Evolutionary conservation across 306 rosid species (phyloP).

Genomic region (Trichosanthes truncata): DNA sequence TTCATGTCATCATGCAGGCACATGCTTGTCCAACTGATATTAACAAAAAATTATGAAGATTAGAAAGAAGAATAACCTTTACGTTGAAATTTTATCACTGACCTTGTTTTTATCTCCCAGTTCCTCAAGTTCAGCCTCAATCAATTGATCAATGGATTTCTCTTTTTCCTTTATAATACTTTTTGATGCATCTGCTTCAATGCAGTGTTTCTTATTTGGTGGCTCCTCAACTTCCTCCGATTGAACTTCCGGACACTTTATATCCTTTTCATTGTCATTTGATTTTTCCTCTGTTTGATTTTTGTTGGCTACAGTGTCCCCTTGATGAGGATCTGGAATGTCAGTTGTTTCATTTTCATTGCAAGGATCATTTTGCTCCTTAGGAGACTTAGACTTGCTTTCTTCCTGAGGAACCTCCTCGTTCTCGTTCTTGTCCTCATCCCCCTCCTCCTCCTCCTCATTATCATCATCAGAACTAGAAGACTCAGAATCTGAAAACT

Average conservation of each 20-base stretch:
- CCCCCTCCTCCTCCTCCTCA: constrained; percentile 20
- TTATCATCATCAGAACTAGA: constrained; percentile 30
- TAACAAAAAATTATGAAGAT: neutral
- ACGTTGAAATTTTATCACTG: constrained; percentile 9
- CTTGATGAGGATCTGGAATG: constrained; percentile 27
- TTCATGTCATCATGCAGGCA: neutral
- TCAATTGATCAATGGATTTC: constrained; percentile 67
- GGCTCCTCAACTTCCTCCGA: constrained; percentile 36
- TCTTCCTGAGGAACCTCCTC: constrained; percentile 25
- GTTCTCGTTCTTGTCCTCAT: neutral
- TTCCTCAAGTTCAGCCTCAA: constrained; percentile 72
- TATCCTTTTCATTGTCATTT: constrained; percentile 22
- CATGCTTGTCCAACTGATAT: neutral
- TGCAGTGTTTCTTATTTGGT: constrained; percentile 50
- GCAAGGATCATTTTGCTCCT: constrained; percentile 14
- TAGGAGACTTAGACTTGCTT: constrained; percentile 22
- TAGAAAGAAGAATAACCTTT: neutral
- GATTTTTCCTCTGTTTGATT: constrained; percentile 24
- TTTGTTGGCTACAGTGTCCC: constrained; percentile 16
- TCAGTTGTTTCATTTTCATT: constrained; percentile 21
- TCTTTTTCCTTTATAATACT: constrained; percentile 28
- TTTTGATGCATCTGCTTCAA: constrained; percentile 30
- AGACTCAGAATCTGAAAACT: constrained; percentile 61
- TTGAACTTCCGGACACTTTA: constrained; percentile 12
- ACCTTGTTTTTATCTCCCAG: constrained; percentile 83